phyloP scores from a whole-genome alignment of 345 rosid genomes.

The Ceriops decandra region DNA sequence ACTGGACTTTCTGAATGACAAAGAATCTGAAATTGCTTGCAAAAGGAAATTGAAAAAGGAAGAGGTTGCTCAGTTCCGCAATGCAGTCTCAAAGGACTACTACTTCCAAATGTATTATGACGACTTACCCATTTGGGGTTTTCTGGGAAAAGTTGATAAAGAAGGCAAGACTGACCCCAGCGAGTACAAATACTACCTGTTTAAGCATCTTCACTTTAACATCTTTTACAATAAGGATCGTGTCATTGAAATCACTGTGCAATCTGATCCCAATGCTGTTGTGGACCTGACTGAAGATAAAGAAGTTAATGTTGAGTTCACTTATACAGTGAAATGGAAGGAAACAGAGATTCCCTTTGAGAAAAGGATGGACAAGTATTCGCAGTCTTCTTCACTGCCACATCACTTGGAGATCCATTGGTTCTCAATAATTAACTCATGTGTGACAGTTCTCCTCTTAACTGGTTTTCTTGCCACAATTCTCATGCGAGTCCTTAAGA shows the following conservation, averaged over 20 bases:
- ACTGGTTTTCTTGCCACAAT: constrained; percentile 91
- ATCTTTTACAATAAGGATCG: constrained; percentile 69
- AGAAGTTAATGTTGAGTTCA: constrained; percentile 70
- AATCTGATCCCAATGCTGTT: constrained; percentile 65
- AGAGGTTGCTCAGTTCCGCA: constrained; percentile 56
- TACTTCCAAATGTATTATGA: constrained; percentile 91
- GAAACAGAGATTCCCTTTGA: constrained; percentile 77
- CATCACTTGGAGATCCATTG: constrained; percentile 93
- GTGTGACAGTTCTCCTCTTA: constrained; percentile 85
- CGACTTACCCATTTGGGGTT: constrained; percentile 90
- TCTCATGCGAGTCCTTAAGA: constrained; percentile 86
- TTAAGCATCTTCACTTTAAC: constrained; percentile 73
- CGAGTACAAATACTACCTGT: constrained; percentile 62
- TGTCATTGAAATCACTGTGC: constrained; percentile 66
- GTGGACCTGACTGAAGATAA: constrained; percentile 80
- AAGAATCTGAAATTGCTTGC: constrained; percentile 60
- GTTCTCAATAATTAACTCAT: constrained; percentile 87
- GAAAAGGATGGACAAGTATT: constrained; percentile 87
- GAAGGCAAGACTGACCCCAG: constrained; percentile 58
- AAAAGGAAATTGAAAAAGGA: constrained; percentile 48
- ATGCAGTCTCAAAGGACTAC: constrained; percentile 68
- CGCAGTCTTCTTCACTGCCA: constrained; percentile 76
- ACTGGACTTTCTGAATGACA: constrained; percentile 66
- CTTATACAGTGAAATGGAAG: constrained; percentile 87
- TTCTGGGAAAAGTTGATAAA: constrained; percentile 78